Evolutionary conservation across 1,284 basidiomycete species (phyloP).

Genomic region (Pseudozyma hubeiensis): DNA sequence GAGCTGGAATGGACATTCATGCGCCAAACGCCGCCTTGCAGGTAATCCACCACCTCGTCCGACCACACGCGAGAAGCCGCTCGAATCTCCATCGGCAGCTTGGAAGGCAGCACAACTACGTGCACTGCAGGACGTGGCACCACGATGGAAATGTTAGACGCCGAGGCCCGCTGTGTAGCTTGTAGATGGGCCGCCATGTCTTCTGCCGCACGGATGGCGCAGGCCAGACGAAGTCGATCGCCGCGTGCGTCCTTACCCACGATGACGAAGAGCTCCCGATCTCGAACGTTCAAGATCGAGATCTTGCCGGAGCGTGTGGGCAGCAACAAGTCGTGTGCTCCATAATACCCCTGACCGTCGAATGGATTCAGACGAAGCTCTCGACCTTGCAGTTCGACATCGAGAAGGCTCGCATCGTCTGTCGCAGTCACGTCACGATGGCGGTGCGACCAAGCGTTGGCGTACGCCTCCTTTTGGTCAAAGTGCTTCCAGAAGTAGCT

Average conservation of each 20-base stretch:
- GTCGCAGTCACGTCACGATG: conserved; percentile 12
- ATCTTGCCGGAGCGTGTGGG: conserved; percentile 36
- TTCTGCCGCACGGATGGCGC: conserved; percentile 48
- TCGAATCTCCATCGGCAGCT: conserved; percentile 50
- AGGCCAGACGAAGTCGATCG: conserved; percentile 28
- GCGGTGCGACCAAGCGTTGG: conserved; percentile 46
- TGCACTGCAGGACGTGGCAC: conserved; percentile 51
- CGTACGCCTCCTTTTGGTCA: conserved; percentile 46
- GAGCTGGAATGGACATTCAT: conserved; percentile 45
- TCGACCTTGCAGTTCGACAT: conserved; percentile 29
- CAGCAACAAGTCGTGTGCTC: conserved; percentile 38
- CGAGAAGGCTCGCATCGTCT: conserved; percentile 24
- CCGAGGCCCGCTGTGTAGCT: conserved; percentile 7
- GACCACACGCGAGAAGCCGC: conserved; percentile 50
- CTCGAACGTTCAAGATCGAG: conserved; percentile 45
- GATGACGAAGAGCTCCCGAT: conserved; percentile 56
- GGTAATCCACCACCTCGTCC: conserved; percentile 31
- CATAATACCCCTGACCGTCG: conserved; percentile 20
- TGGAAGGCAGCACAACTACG: conserved; percentile 55
- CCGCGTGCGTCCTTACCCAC: conserved; percentile 54
- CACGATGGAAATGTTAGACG: conserved; percentile 9
- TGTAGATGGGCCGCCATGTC: conserved; percentile 29
- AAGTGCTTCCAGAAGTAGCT: conserved; percentile 57
- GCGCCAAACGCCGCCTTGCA: conserved; percentile 19
- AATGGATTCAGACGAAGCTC: conserved; percentile 21